Evolutionary conservation across 2,329 filamentous ascomycete genomes (phyloP).

Genomic region (Aurifilum marmelostoma): DNA sequence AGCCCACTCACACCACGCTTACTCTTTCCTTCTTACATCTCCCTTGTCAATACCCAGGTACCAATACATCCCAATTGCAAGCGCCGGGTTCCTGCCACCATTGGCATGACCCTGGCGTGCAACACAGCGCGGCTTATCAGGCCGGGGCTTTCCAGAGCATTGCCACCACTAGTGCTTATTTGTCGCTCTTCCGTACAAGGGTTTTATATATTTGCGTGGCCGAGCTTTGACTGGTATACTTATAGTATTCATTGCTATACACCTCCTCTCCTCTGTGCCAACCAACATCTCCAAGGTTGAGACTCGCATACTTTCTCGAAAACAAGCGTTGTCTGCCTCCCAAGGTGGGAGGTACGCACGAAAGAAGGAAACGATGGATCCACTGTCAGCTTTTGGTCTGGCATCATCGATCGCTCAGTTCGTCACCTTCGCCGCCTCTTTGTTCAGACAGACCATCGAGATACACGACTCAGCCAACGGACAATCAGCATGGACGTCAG

Average conservation of each 20-base stretch:
- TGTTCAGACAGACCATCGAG: background rate
- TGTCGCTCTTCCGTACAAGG: background rate
- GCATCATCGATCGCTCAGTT: background rate
- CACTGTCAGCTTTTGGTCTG: background rate
- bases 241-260: no score
- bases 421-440: background rate
- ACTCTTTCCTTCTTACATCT: no score
- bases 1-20: no score
- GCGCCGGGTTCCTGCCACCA: background rate
- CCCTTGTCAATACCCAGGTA: no score
- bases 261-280: no score
- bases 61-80: background rate
- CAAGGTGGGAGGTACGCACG: background rate
- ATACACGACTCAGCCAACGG: background rate
- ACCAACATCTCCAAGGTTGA: no score
- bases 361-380: background rate
- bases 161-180: background rate
- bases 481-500: background rate
- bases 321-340: no score
- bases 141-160: no score
- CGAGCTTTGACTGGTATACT: no score
- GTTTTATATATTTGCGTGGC: no score
- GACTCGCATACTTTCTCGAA: no score
- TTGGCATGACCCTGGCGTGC: background rate
- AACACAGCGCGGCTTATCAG: background rate